A percentile compares a stretch with the other conserved stretches of the same genome.
These are phyloP conservation scores for Cyberlindnera suaveolens DNA, from an alignment of 805 yeast genomes.

Conservation along the genomic window DNA sequence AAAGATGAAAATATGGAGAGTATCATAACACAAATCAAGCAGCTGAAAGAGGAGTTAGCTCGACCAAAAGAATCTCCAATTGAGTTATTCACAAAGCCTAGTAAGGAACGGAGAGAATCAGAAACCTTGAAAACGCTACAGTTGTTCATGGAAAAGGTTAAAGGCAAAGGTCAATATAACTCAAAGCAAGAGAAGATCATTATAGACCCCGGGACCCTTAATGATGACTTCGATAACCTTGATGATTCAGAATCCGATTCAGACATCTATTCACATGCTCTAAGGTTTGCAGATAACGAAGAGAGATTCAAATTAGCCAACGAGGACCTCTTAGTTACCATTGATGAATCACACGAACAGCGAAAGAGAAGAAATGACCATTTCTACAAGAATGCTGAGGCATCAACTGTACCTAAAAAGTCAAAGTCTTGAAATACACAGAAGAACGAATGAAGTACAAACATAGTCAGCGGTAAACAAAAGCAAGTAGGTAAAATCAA, in stretches of 20 bases:
- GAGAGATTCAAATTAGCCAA: slow-evolving; percentile 8
- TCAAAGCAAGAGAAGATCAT: background rate
- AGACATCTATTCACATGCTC: slow-evolving; percentile 14
- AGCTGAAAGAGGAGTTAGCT: slow-evolving; percentile 1
- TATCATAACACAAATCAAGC: background rate
- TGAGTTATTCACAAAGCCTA: background rate
- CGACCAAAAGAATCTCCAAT: background rate
- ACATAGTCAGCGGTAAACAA: no score
- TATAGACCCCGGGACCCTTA: background rate
- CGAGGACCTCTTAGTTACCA: slow-evolving; percentile 16
- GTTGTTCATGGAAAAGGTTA: slow-evolving; percentile 23
- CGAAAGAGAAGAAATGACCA: slow-evolving; percentile 9
- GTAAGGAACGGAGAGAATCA: slow-evolving; percentile 19
- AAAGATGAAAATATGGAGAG: background rate
- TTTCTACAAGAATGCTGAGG: slow-evolving; percentile 6
- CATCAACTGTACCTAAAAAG: slow-evolving; percentile 4
- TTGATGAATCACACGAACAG: slow-evolving; percentile 7
- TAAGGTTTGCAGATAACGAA: slow-evolving; percentile 16
- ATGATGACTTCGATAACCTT: slow-evolving; percentile 19
- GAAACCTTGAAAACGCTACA: slow-evolving; percentile 24
- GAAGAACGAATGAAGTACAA: no score
- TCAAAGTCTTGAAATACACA: slow-evolving; percentile 1
- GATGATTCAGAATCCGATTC: slow-evolving; percentile 19
- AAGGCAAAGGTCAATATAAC: background rate
- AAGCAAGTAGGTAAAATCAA: no score